Evolutionary conservation across 805 yeast species (phyloP), one percentile per base, ranked within the genome.

Genomic region (Starmera dryadoides): DNA sequence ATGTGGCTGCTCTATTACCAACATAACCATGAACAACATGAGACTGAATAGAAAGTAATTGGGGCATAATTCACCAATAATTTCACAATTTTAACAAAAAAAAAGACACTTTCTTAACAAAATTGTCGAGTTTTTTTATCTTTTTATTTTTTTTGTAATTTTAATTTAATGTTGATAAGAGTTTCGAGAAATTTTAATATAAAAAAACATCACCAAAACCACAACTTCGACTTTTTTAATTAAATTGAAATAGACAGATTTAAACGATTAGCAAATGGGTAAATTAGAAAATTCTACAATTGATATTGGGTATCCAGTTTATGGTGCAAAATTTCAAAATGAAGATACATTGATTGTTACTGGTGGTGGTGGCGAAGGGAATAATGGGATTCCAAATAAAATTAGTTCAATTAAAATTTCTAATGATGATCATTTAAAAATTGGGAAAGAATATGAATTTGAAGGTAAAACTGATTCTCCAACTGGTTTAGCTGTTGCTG

Each of bases 351-450:
- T 89, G 21, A 59, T 88, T 36, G 82, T 82, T 22, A 79, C 87
- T 3, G 98, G 98, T 32, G 98, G 98, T 34, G 97, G 97, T 23
- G 98, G 97, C 20, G 95, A 86, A 58, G 95, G 95, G 9, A 80
- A 79, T 53, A 82, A 86, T 52, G 96, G 95, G 23, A 79, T 87
- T 40, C 84, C 89, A 31, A 91, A 91, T 60, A 86, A 84, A 56
- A 64, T 91, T 45, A 77, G 88, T 4, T 81, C 82, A 2, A 58
- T 83, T 32, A 61, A 73, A 35, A 67, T 84, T 34, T 75, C 79
- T 40, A 67, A 66, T 26, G 69, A 70, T 40, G 55, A 53, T n/a
- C 53, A 54, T 29, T 59, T 56, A 57, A 66, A 69, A 37, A 68
- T 78, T 45, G 78, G 70, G 50, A 63, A 87, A 42, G 93, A 85